Evolutionary conservation across 2,329 filamentous ascomycete species (phyloP).

Genomic region (Sarocladium oryzae): DNA sequence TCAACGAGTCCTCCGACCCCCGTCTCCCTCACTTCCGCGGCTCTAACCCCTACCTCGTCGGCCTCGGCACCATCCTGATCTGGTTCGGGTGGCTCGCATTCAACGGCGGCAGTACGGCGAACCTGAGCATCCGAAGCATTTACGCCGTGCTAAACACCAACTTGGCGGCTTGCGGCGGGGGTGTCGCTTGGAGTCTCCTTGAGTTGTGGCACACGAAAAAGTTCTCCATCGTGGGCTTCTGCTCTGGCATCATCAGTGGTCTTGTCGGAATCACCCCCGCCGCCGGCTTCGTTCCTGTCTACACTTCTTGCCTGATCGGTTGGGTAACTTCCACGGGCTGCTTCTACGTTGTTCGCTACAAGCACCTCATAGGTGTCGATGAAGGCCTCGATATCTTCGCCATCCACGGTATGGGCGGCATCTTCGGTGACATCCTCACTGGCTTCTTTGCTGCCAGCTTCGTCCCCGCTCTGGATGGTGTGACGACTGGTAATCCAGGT

Average conservation of each 20-base stretch:
- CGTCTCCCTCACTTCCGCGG: conserved; percentile 34
- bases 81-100: conserved; percentile 56
- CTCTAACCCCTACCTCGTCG: conserved; percentile 57
- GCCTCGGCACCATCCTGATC: conserved; percentile 56
- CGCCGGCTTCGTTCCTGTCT: conserved; percentile 46
- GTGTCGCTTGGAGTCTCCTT: conserved; percentile 44
- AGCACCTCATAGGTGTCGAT: conserved; percentile 46
- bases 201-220: conserved; percentile 45
- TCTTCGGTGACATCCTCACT: conserved; percentile 49
- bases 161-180: conserved; percentile 46
- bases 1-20: conserved; percentile 37
- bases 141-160: conserved; percentile 53
- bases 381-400: conserved; percentile 54
- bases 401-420: conserved; percentile 52
- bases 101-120: conserved; percentile 43
- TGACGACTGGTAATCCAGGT: conserved; percentile 33
- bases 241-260: conserved; percentile 46
- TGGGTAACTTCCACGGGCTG: conserved; percentile 41
- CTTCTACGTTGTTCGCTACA: conserved; percentile 39
- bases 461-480: conserved; percentile 47
- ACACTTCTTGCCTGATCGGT: conserved; percentile 44
- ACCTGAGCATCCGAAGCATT: conserved; percentile 43
- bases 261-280: conserved; percentile 53
- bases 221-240: conserved; percentile 29
- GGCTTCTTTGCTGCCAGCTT: conserved; percentile 46